Conservation (phyloP, 257 asterid species). For the Orobanche coerulescens region DNA sequence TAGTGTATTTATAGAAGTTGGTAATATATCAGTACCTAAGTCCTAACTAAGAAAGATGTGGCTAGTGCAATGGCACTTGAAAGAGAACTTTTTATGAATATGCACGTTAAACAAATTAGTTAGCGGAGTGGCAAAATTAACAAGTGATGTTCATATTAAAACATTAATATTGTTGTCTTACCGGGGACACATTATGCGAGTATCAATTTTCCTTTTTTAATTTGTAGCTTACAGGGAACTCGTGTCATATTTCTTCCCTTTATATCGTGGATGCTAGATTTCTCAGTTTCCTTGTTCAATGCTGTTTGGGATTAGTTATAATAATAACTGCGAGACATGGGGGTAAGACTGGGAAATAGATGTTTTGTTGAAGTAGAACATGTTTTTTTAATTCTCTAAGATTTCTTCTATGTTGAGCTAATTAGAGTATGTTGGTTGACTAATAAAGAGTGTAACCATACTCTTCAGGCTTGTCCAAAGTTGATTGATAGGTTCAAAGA, state of each 20-base stretch:
- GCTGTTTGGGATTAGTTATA: background rate
- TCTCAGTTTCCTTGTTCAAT: background rate
- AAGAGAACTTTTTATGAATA: too few relatives aligned
- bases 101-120: too few relatives aligned
- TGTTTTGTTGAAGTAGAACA: constrained; percentile 9
- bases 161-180: too few relatives aligned
- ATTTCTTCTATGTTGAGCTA: constrained; percentile 12
- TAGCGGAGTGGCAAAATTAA: too few relatives aligned
- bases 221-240: background rate
- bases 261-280: constrained; percentile 3
- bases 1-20: too few relatives aligned
- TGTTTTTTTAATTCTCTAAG: background rate
- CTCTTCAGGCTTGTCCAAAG: constrained; percentile 93
- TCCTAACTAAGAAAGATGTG: too few relatives aligned
- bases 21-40: too few relatives aligned
- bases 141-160: too few relatives aligned
- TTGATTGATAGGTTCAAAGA: constrained; percentile 94
- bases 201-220: background rate
- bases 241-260: background rate
- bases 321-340: background rate
- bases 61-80: too few relatives aligned
- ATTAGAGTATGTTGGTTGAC: constrained; percentile 1
- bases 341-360: constrained; percentile 5
- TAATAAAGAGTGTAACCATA: constrained; percentile 12
- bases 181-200: background rate